Percentiles rank a stretch among this genome's conserved stretches.
Evolutionary conservation across 306 rosid genomes (phyloP).

Genomic region (Nissolia schottii): DNA sequence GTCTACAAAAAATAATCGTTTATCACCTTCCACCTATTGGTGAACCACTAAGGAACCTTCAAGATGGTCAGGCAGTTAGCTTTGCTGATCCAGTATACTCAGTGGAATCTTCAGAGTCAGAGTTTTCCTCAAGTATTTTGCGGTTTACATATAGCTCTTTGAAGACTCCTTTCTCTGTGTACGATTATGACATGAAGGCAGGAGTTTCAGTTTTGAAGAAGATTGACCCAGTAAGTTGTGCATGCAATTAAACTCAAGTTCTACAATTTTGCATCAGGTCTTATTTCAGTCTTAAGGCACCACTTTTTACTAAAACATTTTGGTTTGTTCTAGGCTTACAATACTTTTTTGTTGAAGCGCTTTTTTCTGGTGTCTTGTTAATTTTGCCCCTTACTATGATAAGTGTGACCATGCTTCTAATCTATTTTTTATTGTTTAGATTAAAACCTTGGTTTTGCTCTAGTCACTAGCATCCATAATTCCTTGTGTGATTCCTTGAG

Average conservation of each 20-base stretch:
- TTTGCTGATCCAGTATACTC: constrained; percentile 76
- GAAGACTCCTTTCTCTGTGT: constrained; percentile 77
- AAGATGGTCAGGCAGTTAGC: constrained; percentile 54
- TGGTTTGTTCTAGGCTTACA: neutral
- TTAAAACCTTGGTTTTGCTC: neutral
- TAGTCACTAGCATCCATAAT: neutral
- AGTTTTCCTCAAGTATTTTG: constrained; percentile 66
- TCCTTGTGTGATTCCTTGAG: neutral
- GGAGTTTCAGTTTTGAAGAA: constrained; percentile 70
- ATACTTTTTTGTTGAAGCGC: neutral
- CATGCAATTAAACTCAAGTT: constrained; percentile 10
- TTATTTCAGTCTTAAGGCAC: neutral
- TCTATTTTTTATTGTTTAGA: neutral
- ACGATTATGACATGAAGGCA: constrained; percentile 85
- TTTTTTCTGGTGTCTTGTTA: constrained; percentile 9
- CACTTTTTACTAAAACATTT: neutral
- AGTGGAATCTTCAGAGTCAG: constrained; percentile 50
- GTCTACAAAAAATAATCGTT: constrained; percentile 66
- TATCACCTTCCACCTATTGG: constrained; percentile 68
- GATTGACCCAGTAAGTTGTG: constrained; percentile 63
- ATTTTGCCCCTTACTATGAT: neutral
- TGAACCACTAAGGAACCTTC: constrained; percentile 58
- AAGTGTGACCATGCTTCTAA: neutral
- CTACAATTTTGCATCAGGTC: constrained; percentile 14
- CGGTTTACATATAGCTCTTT: constrained; percentile 76